These are phyloP conservation scores for Aspergillus fumigatiaffinis DNA, from an alignment of 2,329 filamentous ascomycete genomes.

Conservation along the genomic window DNA sequence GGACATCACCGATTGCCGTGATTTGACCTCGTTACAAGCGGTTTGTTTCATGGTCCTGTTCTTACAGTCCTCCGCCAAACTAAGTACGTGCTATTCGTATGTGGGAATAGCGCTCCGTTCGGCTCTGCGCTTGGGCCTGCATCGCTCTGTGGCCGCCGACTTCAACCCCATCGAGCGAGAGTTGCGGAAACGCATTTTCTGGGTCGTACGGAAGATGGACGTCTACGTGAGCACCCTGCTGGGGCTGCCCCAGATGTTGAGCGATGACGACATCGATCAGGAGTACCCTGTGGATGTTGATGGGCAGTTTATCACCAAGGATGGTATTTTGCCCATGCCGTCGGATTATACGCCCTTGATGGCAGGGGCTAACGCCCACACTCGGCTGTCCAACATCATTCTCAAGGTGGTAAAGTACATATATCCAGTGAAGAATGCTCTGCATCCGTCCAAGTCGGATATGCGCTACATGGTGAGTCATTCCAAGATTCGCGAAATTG, in stretches of 20 bases:
- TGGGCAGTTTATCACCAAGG: slow-evolving; percentile 44
- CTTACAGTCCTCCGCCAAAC: slow-evolving; percentile 71
- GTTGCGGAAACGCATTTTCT: slow-evolving; percentile 63
- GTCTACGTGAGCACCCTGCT: slow-evolving; percentile 49
- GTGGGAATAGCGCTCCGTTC: slow-evolving; percentile 73
- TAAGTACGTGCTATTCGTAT: slow-evolving; percentile 76
- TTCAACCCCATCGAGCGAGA: slow-evolving; percentile 70
- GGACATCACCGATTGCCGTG: slow-evolving; percentile 61
- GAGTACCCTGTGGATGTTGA: slow-evolving; percentile 45
- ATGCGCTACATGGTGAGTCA: slow-evolving; percentile 61
- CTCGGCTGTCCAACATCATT: slow-evolving; percentile 53
- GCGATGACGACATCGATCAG: slow-evolving; percentile 49
- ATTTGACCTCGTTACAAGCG: slow-evolving; percentile 69
- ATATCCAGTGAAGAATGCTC: slow-evolving; percentile 56
- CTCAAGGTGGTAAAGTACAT: slow-evolving; percentile 61
- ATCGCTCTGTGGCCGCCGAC: slow-evolving; percentile 65
- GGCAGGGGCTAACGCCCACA: slow-evolving; percentile 59
- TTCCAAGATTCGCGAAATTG: slow-evolving; percentile 61
- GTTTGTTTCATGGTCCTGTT: slow-evolving; percentile 78
- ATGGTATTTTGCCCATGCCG: slow-evolving; percentile 52
- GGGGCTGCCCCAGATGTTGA: slow-evolving; percentile 47
- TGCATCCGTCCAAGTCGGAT: slow-evolving; percentile 42
- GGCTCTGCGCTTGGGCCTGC: slow-evolving; percentile 72
- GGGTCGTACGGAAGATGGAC: slow-evolving; percentile 49
- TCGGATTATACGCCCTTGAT: slow-evolving; percentile 54